Evolutionary conservation across 1,284 basidiomycete genomes (phyloP).

Genomic region (Ustilago xerochloae): DNA sequence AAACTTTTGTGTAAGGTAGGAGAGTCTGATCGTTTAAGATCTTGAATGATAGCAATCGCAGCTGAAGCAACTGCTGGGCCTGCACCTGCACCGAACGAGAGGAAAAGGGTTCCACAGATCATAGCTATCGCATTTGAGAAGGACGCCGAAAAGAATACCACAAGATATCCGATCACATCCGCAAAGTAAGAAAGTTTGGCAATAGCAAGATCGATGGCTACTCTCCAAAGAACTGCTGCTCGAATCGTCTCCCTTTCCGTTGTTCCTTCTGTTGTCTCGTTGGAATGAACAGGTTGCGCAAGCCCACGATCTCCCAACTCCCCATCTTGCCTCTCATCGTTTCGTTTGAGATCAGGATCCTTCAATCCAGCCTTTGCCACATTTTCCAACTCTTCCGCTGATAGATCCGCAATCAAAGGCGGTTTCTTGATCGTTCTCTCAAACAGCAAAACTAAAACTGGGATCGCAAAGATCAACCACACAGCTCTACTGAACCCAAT

Average conservation of each 20-base stretch:
- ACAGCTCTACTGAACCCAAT: slow-evolving; percentile 38
- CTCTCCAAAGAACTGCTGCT: slow-evolving; percentile 33
- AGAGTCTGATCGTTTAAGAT: slow-evolving; percentile 25
- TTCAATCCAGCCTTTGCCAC: slow-evolving; percentile 41
- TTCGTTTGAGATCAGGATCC: slow-evolving; percentile 25
- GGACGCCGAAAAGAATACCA: slow-evolving; percentile 38
- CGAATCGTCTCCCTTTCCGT: slow-evolving; percentile 6
- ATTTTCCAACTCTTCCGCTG: slow-evolving; percentile 22
- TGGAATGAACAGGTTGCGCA: not conserved
- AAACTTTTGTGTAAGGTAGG: slow-evolving; percentile 27
- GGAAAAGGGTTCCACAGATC: slow-evolving; percentile 37
- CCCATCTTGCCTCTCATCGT: not conserved
- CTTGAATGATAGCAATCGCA: slow-evolving; percentile 45
- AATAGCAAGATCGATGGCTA: slow-evolving; percentile 31
- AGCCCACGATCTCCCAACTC: slow-evolving; percentile 9
- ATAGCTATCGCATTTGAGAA: slow-evolving; percentile 36
- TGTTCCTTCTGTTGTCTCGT: not conserved
- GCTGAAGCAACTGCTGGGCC: slow-evolving; percentile 42
- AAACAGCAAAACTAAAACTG: slow-evolving; percentile 31
- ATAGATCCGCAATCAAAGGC: slow-evolving; percentile 13
- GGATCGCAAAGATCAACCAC: slow-evolving; percentile 44
- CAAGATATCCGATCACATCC: slow-evolving; percentile 38
- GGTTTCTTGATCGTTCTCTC: slow-evolving; percentile 37
- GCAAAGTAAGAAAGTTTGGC: slow-evolving; percentile 40
- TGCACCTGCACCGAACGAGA: slow-evolving; percentile 40